Evolutionary conservation across 192 early-diverging fungal genomes (phyloP), one percentile per base, ranked within the genome.

Genomic region (Geranomyces michiganensis): DNA sequence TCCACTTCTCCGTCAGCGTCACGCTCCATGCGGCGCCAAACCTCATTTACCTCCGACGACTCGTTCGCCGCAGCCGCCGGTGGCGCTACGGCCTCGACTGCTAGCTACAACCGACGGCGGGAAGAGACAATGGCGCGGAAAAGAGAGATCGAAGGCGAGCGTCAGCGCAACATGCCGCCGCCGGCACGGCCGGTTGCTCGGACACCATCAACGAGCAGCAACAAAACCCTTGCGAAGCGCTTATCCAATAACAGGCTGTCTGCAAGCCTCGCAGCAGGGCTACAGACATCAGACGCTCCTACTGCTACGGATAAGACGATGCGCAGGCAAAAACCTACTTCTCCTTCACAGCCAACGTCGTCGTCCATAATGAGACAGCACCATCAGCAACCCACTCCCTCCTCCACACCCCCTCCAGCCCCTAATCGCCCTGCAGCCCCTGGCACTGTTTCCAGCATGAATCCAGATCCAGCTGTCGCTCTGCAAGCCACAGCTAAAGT

Each of bases 381-480:
- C 15, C 19, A 53, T 0, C 17, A 65, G 21, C 19, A 26, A 26
- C n/a, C 19, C 41, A 65, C 44, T 7, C 46, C n/a, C 14, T 32
- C 63, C n/a, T 26, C 63, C 19, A 65, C 44, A 9, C 44, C 24
- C 10, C n/a, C 63, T 15, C 33, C 36, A 19, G 10, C 13, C 41
- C 45, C 6, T 14, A 21, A 14, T 44, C 21, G 63, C 24, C 24
- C 24, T 22, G 26, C 66, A 19, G 46, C 12, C 31, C 71, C 33
- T 36, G 93, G 93, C 9, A 95, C 93, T 0, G 94, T 96, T 15
- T 88, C 92, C 6, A 85, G 92, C 15, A 82, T 96, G 60, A 84
- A 87, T 55, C 93, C 93, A 29, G 85, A 90, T 0, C 87, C 91
- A 43, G 93, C 95, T 3, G 78, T 96, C 65, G 94, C 92, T 12